These are phyloP conservation scores for Saitozyma podzolica DNA, from an alignment of 768 basidiomycete species.

Conservation along the genomic window DNA sequence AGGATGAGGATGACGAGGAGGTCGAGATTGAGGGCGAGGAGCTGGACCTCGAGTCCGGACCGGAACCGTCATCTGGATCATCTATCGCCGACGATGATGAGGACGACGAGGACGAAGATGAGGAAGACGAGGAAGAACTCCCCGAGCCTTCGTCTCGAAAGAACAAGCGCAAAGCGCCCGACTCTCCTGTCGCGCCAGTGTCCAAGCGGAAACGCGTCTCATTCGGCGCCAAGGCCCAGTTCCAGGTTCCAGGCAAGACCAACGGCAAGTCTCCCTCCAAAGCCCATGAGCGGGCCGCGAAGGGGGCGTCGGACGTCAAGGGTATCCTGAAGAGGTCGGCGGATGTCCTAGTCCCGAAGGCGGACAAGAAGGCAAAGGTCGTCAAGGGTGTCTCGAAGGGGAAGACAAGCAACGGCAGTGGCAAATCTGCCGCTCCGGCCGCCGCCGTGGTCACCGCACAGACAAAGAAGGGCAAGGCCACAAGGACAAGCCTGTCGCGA, in stretches of 20 bases:
- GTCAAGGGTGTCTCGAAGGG: conserved; percentile 15
- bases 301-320: neutral
- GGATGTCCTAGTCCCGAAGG: too few relatives aligned
- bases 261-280: too few relatives aligned
- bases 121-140: conserved; percentile 2
- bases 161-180: conserved; percentile 19
- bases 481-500: too few relatives aligned
- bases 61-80: conserved; percentile 47
- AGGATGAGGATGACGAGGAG: conserved; percentile 34
- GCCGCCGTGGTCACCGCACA: too few relatives aligned
- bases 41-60: conserved; percentile 35
- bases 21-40: conserved; percentile 35
- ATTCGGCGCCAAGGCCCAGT: conserved; percentile 22
- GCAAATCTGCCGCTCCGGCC: too few relatives aligned
- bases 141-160: conserved; percentile 8
- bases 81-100: conserved; percentile 47
- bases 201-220: conserved; percentile 27
- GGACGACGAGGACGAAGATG: conserved; percentile 29
- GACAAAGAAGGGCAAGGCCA: too few relatives aligned
- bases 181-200: conserved; percentile 7
- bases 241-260: too few relatives aligned
- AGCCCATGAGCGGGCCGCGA: neutral
- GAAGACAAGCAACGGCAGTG: too few relatives aligned
- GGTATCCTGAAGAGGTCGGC: conserved; percentile 1
- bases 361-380: conserved; percentile 2